Evolutionary conservation across 1,139 yeast genomes (phyloP).

Genomic region (Diutina pseudorugosa): DNA sequence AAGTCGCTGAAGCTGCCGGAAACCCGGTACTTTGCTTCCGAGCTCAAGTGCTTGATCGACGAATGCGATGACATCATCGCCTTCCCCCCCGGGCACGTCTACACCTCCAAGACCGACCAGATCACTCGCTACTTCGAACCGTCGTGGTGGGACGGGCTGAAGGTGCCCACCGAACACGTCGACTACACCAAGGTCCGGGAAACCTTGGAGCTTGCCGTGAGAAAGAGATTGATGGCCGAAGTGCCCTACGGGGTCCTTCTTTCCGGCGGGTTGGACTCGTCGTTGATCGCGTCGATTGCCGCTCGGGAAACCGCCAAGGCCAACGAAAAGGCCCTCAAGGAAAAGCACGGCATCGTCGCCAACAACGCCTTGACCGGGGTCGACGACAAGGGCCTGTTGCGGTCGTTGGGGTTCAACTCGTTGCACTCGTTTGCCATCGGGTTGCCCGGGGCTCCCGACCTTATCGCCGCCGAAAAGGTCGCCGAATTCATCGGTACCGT

Average conservation of each 20-base stretch:
- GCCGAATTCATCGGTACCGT: conserved; percentile 91
- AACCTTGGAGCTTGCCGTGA: conserved; percentile 82
- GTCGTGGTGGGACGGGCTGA: conserved; percentile 79
- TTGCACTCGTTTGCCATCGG: conserved; percentile 96
- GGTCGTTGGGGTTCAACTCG: conserved; percentile 69
- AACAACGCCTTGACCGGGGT: conserved; percentile 75
- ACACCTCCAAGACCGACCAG: conserved; percentile 82
- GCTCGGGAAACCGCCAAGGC: conserved; percentile 90
- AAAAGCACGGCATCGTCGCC: conserved; percentile 16
- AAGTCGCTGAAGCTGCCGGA: conserved; percentile 57
- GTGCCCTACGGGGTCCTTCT: conserved; percentile 95
- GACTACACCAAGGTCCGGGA: conserved; percentile 66
- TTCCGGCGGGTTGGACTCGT: conserved; percentile 95
- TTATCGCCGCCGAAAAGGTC: conserved; percentile 90
- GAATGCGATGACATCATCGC: conserved; percentile 89
- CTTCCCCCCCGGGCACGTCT: conserved; percentile 98
- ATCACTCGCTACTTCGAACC: conserved; percentile 84
- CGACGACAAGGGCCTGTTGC: conserved; percentile 76
- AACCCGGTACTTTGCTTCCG: conserved; percentile 84
- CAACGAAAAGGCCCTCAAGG: conserved; percentile 30
- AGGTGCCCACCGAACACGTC: conserved; percentile 62
- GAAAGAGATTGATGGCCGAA: conserved; percentile 98
- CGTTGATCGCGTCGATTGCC: conserved; percentile 92
- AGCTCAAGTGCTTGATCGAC: conserved; percentile 83
- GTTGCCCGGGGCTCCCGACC: conserved; percentile 95